Percentiles rank a stretch among this genome's conserved stretches.
Conservation (phyloP, 352 stramenopile species). For the Pythium brassicae region DNA sequence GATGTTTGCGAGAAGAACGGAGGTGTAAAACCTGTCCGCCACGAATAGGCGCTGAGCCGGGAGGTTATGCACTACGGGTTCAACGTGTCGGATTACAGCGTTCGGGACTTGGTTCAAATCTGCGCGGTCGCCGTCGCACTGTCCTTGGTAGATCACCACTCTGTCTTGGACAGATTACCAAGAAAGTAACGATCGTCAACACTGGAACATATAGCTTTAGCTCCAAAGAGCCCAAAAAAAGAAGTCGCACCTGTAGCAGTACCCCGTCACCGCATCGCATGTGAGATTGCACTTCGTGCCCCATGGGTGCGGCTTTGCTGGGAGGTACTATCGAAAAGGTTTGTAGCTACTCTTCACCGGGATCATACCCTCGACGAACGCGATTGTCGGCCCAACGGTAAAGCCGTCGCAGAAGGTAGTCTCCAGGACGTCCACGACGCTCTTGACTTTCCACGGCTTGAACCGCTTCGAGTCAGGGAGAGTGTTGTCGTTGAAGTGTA, state of each 20-base stretch:
- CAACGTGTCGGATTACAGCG: not conserved
- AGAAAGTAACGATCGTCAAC: not conserved
- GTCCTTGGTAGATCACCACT: not conserved
- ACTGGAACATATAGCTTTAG: not conserved
- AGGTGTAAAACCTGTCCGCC: not conserved
- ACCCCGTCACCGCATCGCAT: no score
- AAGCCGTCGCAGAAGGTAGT: not conserved
- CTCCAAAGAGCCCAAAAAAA: not conserved
- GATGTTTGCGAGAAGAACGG: not conserved
- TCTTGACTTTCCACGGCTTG: not conserved
- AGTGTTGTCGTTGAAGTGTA: not conserved
- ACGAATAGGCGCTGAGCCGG: not conserved
- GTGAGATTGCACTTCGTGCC: no score
- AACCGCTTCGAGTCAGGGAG: not conserved
- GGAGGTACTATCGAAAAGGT: not conserved
- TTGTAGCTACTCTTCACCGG: not conserved
- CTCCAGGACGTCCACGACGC: not conserved
- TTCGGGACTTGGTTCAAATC: not conserved
- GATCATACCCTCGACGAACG: not conserved
- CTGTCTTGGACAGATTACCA: not conserved
- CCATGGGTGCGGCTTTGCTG: not conserved
- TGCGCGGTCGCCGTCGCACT: not conserved
- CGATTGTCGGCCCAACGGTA: not conserved
- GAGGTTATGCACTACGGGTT: not conserved
- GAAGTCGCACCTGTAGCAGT: no score